Base-by-base conservation (phyloP, 805 yeast genomes). In the Priceomyces melissophilus region DNA sequence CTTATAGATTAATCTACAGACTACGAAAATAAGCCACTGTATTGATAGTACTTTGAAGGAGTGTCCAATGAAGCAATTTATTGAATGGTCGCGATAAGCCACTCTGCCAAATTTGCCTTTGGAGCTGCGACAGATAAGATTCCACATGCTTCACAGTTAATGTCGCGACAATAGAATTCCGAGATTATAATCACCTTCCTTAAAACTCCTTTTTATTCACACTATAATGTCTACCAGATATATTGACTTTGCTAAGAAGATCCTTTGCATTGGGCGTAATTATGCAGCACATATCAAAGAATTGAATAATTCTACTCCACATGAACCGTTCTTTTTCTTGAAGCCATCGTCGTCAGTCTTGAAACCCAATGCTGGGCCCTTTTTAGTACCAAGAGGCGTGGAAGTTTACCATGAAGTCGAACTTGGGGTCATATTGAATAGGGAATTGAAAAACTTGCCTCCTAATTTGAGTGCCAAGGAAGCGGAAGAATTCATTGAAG, bases 241-340 rank as follows among this genome's bases (percentile, higher is more conserved):
- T 58, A 66, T 82, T 32, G 79, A 76, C 42, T 55, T 67, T 13
- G 89, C 87, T 2, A 75, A 82, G 29, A 93, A 93, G 66, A 78
- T 91, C 55, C 76, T 93, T 12, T 93, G 99, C 63, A 91, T 93
- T 50, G 99, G 99, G 34, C 83, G 99, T 54, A 93, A 93, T 65
- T 93, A 89, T 60, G 95, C 88, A n/a, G 97, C 96, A 14, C 99
- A 93, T 55, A 87, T 89, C 58, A 78, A 84, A 47, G 99, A 93
- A 61, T 71, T 93, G 43, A 84, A 87, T 71, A 93, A 90, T 58
- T 63, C 78, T 16, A 73, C 77, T 14, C 98, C 99, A 2, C 68
- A 73, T 28, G 87, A 82, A 56, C 99, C 99, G 3, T 91, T 93
- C 53, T 93, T 84, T 73, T 93, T 93, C 60, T 67, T 90, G 49